Evolutionary conservation across 345 rosid species (phyloP), one percentile per base, ranked within the genome.

Genomic region (Linum lewisii): DNA sequence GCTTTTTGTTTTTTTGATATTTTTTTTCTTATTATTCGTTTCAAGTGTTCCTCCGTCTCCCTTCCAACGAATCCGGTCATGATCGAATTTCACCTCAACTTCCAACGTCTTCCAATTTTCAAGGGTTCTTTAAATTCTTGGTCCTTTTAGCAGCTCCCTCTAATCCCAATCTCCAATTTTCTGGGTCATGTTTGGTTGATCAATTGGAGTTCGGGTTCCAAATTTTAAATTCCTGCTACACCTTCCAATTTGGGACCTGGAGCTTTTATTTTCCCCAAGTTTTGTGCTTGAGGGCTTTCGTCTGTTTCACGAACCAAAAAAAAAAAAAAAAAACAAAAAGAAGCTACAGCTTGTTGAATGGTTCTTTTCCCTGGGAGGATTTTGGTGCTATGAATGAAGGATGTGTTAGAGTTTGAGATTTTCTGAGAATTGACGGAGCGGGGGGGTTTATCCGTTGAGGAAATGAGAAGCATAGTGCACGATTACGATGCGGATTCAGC

Each of bases 401-500:
- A 51, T 45, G 6, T 45, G 45, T 18, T 55, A 37, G 63, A 70
- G 73, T 62, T 74, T 57, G 60, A 59, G 53, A 37, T 62, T 53
- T 70, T 65, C 63, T 44, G 34, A 29, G 34, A 6, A 29, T 29
- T 45, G 22, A 24, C 0, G 18, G 18, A 11, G 66, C 0, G 18
- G 18, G 18, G 66, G 24, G 64, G 70, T 73, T 69, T 66, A 65
- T 63, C 62, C 10, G 61, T 52, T 61, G 65, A 72, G 70, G 75
- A 73, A 63, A 77, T 82, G 79, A 75, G 57, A 72, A 73, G 75
- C 59, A 58, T 22, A 58, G 62, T 53, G 1, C 14, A 7, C 42
- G 77, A 44, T 21, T 57, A 55, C 55, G 61, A 62, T 70, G 64
- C 49, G 57, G 61, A 63, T 73, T 73, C 71, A 55, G 56, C 70